Evolutionary conservation across 2,329 filamentous ascomycete genomes (phyloP).

Genomic region (Aspergillus sojae): DNA sequence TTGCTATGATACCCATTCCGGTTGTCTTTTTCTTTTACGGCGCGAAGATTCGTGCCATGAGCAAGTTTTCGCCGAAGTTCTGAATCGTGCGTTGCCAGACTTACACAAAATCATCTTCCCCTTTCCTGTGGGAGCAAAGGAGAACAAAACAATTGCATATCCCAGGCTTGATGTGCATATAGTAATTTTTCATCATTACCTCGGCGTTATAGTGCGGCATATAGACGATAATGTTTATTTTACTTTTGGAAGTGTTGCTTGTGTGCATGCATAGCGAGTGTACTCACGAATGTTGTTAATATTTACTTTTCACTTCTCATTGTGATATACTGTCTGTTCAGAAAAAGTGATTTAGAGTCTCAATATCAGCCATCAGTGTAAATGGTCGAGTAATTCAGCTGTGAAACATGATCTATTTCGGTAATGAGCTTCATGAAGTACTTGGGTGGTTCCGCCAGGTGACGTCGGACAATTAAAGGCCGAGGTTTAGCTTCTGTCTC

Average conservation of each 20-base stretch:
- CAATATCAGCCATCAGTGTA: background rate
- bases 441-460: background rate
- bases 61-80: constrained; percentile 42
- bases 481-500: background rate
- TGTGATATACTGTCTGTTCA: background rate
- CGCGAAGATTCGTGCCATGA: constrained; percentile 46
- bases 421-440: background rate
- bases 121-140: background rate
- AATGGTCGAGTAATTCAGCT: background rate
- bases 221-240: constrained; percentile 1
- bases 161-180: background rate
- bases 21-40: constrained; percentile 52
- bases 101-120: background rate
- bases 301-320: background rate
- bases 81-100: constrained; percentile 6
- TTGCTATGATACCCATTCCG: constrained; percentile 49
- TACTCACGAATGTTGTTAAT: background rate
- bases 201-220: background rate
- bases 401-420: background rate
- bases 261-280: background rate
- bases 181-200: background rate
- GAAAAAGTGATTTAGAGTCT: background rate
- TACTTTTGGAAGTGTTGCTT: background rate
- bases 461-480: background rate
- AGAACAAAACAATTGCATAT: too few species aligned